These are phyloP conservation scores for Colletotrichum sansevieriae DNA, from an alignment of 2,329 filamentous ascomycete genomes.

Conservation along the genomic window DNA sequence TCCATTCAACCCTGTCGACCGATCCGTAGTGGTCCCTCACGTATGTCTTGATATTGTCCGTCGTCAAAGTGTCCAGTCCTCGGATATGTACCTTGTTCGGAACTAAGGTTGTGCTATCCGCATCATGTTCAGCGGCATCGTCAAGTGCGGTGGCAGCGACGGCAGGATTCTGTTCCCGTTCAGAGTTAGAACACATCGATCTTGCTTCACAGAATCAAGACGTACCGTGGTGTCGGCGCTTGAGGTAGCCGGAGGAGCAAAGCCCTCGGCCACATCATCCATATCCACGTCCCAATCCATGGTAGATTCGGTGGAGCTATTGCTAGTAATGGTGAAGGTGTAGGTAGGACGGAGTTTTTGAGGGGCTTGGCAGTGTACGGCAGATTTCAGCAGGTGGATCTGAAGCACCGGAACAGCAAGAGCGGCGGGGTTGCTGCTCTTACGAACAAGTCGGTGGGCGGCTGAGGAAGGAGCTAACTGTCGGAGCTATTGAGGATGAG, in stretches of 20 bases:
- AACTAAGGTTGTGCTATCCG: slow-evolving; percentile 23
- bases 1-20: slow-evolving; percentile 85
- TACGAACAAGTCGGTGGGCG: too few species aligned
- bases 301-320: slow-evolving; percentile 42
- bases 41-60: slow-evolving; percentile 83
- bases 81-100: slow-evolving; percentile 81
- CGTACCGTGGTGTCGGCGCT: slow-evolving; percentile 13
- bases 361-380: background rate
- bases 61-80: slow-evolving; percentile 85
- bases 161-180: slow-evolving; percentile 2
- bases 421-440: too few species aligned
- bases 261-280: slow-evolving; percentile 68
- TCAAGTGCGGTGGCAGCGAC: background rate
- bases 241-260: slow-evolving; percentile 14
- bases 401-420: too few species aligned
- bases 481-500: too few species aligned
- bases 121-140: slow-evolving; percentile 14
- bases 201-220: background rate
- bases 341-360: slow-evolving; percentile 16
- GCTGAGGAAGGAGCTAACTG: too few species aligned
- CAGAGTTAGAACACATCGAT: slow-evolving; percentile 10
- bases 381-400: too few species aligned
- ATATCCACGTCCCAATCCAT: slow-evolving; percentile 82
- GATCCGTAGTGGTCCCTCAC: slow-evolving; percentile 74
- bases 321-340: slow-evolving; percentile 37